phyloP scores from a whole-genome alignment of 441 rosid genomes.

The Bruguiera hainesii region DNA sequence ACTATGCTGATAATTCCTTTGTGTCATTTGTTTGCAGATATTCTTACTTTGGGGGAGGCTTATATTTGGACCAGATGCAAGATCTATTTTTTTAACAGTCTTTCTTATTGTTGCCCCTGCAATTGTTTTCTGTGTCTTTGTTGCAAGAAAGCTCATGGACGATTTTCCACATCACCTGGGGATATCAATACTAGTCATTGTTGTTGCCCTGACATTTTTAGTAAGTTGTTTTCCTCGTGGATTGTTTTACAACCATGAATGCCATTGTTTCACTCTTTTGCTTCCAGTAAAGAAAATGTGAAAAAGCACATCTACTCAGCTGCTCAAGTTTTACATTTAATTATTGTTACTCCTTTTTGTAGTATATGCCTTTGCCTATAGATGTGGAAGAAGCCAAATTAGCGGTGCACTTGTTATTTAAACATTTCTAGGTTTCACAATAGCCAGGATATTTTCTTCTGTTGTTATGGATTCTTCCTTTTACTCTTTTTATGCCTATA shows the following conservation, averaged over 20 bases:
- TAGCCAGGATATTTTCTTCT: too few species aligned
- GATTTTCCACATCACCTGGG: conserved; percentile 66
- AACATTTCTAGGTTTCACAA: too few species aligned
- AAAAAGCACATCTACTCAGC: too few species aligned
- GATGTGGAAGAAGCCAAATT: neutral
- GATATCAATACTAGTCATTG: conserved; percentile 50
- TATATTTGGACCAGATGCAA: conserved; percentile 92
- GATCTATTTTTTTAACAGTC: conserved; percentile 63
- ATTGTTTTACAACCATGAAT: conserved; percentile 30
- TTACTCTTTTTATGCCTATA: too few species aligned
- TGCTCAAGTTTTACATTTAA: conserved; percentile 9
- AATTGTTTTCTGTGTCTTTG: conserved; percentile 65
- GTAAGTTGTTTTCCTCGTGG: conserved; percentile 63
- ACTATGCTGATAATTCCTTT: conserved; percentile 9
- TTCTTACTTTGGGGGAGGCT: conserved; percentile 76
- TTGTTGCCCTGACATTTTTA: conserved; percentile 48
- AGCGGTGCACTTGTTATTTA: neutral
- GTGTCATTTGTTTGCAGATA: conserved; percentile 42
- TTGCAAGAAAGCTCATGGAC: conserved; percentile 60
- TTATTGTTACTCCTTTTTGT: neutral
- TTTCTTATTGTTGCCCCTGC: conserved; percentile 70
- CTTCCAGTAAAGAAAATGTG: neutral
- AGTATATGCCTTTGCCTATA: neutral
- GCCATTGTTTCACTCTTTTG: conserved; percentile 1
- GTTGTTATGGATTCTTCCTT: too few species aligned